Evolutionary conservation across 768 basidiomycete species (phyloP).

Genomic region (Solioccasus polychromus): DNA sequence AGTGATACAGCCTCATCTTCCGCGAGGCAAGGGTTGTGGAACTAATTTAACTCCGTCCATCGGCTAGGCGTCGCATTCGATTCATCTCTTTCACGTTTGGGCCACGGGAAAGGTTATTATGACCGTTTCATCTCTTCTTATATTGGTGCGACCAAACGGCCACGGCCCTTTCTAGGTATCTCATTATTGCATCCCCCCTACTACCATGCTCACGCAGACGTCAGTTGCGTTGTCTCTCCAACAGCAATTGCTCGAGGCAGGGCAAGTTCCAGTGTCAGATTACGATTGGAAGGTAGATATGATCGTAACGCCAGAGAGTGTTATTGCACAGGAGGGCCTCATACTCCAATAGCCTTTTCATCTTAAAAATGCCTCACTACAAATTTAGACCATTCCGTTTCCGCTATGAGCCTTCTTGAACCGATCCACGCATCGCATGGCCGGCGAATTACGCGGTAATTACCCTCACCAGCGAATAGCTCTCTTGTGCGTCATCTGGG

Average conservation of each 20-base stretch:
- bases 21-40: slow-evolving; percentile 7
- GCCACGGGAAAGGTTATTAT: slow-evolving; percentile 84
- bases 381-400: slow-evolving; percentile 22
- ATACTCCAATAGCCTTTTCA: slow-evolving; percentile 19
- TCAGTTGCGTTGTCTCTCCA: slow-evolving; percentile 64
- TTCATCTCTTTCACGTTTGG: slow-evolving; percentile 61
- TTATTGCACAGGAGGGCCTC: slow-evolving; percentile 26
- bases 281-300: slow-evolving; percentile 66
- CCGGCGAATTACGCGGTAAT: slow-evolving; percentile 18
- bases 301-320: slow-evolving; percentile 49
- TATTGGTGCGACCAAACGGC: slow-evolving; percentile 35
- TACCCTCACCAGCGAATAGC: slow-evolving; percentile 25
- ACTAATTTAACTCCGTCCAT: slow-evolving; percentile 10
- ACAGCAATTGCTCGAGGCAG: slow-evolving; percentile 57
- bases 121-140: slow-evolving; percentile 69
- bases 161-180: slow-evolving; percentile 59
- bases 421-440: slow-evolving; percentile 9
- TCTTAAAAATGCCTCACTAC: slow-evolving; percentile 6
- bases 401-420: slow-evolving; percentile 20
- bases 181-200: slow-evolving; percentile 11
- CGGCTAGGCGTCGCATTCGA: slow-evolving; percentile 74
- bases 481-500: slow-evolving; percentile 16
- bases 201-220: slow-evolving; percentile 13
- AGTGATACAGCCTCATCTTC: slow-evolving; percentile 15
- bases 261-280: slow-evolving; percentile 49